These are phyloP conservation scores for Piromyces finnis DNA, from an alignment of 192 early-diverging fungal species.

Conservation along the genomic window DNA sequence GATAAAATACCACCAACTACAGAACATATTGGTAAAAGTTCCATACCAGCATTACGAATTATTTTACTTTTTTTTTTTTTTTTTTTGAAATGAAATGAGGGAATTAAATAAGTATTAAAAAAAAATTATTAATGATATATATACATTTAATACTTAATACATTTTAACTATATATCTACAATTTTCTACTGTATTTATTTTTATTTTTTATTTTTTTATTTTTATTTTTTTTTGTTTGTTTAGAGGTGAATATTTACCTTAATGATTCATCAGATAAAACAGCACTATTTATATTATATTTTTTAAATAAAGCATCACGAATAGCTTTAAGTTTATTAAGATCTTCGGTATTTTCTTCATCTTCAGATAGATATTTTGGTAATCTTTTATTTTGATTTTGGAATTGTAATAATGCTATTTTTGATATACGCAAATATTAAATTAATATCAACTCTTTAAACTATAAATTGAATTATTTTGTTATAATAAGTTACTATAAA, in stretches of 20 bases:
- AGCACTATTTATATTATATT: background rate
- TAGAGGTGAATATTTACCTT: constrained; percentile 8
- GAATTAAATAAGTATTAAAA: too few species aligned
- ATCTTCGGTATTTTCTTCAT: constrained; percentile 12
- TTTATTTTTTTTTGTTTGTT: constrained; percentile 1
- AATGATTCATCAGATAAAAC: constrained; percentile 16
- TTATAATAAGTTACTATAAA: constrained; percentile 24
- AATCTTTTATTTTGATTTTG: constrained; percentile 8
- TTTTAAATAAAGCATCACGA: background rate
- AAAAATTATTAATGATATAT: too few species aligned
- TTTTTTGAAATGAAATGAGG: too few species aligned
- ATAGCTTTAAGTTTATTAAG: constrained; percentile 9
- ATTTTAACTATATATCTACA: too few species aligned
- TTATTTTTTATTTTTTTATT: too few species aligned
- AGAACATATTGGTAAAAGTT: constrained; percentile 62
- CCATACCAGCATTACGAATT: constrained; percentile 26
- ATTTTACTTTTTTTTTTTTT: too few species aligned
- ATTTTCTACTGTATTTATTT: too few species aligned
- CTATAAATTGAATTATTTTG: too few species aligned
- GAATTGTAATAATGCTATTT: constrained; percentile 16
- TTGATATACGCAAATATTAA: too few species aligned
- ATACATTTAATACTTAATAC: too few species aligned
- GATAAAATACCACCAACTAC: constrained; percentile 76
- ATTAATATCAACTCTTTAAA: too few species aligned
- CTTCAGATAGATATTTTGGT: background rate